Conservation (phyloP, 495 filamentous ascomycete species). For the Penicillium odoratum region DNA sequence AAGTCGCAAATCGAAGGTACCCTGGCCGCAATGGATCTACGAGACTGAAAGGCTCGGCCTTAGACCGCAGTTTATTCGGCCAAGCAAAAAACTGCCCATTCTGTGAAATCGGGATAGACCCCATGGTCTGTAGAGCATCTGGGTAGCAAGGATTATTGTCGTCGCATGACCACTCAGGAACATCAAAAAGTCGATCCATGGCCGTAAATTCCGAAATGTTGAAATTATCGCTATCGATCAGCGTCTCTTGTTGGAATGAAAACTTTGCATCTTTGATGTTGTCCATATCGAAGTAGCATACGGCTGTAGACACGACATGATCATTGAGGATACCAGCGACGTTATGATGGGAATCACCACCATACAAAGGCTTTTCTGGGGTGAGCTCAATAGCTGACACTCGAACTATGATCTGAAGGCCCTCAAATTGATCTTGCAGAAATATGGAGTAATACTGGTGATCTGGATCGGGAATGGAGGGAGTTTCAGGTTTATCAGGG, state of each 20-base stretch:
- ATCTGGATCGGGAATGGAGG: slow-evolving; percentile 5
- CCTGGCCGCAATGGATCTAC: slow-evolving; percentile 1
- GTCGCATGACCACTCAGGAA: slow-evolving; percentile 1
- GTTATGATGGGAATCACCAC: slow-evolving; percentile 8
- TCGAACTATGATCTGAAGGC: slow-evolving; percentile 11
- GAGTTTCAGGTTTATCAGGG: slow-evolving; percentile 2
- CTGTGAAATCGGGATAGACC: slow-evolving; percentile 10
- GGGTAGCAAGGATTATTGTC: slow-evolving; percentile 7
- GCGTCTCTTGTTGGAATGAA: slow-evolving; percentile 13
- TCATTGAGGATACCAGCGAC: slow-evolving; percentile 14
- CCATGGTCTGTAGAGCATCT: slow-evolving; percentile 9
- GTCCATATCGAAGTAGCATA: slow-evolving; percentile 12
- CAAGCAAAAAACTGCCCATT: slow-evolving; percentile 15
- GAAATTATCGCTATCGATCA: slow-evolving; percentile 7
- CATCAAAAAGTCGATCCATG: slow-evolving; percentile 9
- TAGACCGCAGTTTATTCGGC: slow-evolving; percentile 8
- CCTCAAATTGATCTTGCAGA: slow-evolving; percentile 14
- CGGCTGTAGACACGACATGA: slow-evolving; percentile 12
- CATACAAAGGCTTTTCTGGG: slow-evolving; percentile 11
- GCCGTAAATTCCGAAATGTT: slow-evolving; percentile 5
- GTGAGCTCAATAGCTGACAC: slow-evolving; percentile 15
- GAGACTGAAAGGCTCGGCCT: slow-evolving; percentile 9
- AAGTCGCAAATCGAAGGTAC: slow-evolving; percentile 4
- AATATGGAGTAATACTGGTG: slow-evolving; percentile 5
- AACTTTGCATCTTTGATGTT: slow-evolving; percentile 12